These are phyloP conservation scores for Ichthyophthirius multifiliis DNA, from an alignment of 169 alveolate genomes.

Conservation along the genomic window DNA sequence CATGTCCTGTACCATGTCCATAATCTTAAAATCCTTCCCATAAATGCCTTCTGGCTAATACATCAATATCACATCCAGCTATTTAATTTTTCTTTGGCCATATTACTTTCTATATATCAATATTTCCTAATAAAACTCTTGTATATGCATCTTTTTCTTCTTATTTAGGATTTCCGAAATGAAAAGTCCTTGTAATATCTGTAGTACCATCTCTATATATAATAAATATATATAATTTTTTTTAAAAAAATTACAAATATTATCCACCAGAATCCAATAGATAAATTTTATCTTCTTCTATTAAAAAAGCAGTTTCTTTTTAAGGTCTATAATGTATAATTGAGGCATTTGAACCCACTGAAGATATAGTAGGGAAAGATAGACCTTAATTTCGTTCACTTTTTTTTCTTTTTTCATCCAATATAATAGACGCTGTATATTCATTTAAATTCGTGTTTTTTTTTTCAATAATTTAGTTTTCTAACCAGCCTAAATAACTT, in stretches of 20 bases:
- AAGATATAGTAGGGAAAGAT: constrained; percentile 94
- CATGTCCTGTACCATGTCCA: constrained; percentile 94
- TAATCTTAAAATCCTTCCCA: constrained; percentile 75
- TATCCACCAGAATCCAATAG: background rate
- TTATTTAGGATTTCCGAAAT: constrained; percentile 92
- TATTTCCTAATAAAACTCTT: constrained; percentile 95
- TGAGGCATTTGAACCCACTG: constrained; percentile 98
- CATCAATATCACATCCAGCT: constrained; percentile 93
- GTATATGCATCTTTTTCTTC: constrained; percentile 95
- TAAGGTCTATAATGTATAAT: constrained; percentile 96
- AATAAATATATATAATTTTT: no score
- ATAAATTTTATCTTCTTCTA: constrained; percentile 6
- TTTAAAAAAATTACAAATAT: background rate
- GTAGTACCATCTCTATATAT: constrained; percentile 99
- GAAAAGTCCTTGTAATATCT: constrained; percentile 99
- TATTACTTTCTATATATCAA: constrained; percentile 90
- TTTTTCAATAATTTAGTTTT: constrained; percentile 58
- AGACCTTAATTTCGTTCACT: constrained; percentile 74
- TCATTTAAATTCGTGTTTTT: constrained; percentile 61
- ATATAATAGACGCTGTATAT: constrained; percentile 43
- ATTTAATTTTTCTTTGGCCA: constrained; percentile 92
- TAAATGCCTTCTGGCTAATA: constrained; percentile 95
- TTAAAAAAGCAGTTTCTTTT: constrained; percentile 51
- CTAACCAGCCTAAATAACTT: constrained; percentile 91
- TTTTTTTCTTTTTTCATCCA: constrained; percentile 52